Percentiles rank a stretch among this genome's conserved stretches.
Conservation (phyloP, 208 protist species). For the Trichomonas gallinae region DNA sequence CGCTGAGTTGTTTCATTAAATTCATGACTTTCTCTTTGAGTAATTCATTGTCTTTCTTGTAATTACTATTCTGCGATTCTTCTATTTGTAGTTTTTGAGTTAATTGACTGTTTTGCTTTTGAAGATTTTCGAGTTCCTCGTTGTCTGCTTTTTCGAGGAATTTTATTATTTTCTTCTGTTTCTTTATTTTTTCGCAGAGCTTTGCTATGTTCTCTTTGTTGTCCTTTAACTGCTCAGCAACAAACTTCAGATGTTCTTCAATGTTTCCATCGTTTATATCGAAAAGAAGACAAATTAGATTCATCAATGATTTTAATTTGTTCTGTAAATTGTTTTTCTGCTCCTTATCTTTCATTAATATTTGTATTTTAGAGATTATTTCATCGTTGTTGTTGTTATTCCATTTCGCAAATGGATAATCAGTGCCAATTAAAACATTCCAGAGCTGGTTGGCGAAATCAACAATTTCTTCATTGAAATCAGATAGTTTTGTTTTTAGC, state of each 20-base stretch:
- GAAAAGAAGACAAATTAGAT: not conserved
- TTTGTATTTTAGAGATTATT: not conserved
- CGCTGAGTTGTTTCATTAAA: not conserved
- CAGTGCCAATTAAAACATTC: not conserved
- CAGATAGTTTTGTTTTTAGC: not conserved
- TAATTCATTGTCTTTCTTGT: not conserved
- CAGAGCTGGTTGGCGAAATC: not conserved
- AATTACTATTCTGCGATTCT: not conserved
- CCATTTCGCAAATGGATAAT: not conserved
- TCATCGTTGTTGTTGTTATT: not conserved
- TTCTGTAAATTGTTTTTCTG: not conserved
- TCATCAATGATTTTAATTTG: not conserved
- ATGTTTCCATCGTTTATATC: not conserved
- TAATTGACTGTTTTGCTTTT: not conserved
- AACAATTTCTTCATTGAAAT: not conserved
- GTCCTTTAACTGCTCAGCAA: not conserved
- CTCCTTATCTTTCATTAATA: not conserved
- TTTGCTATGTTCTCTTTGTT: not conserved
- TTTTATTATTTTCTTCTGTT: not conserved
- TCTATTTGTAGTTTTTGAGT: not conserved
- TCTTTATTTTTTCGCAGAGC: not conserved
- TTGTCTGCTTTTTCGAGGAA: not conserved
- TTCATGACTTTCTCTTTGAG: not conserved
- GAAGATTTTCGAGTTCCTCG: not conserved
- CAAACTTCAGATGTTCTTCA: not conserved